Evolutionary conservation across 805 yeast genomes (phyloP).

Genomic region (Saccharomycopsis fibuligera): DNA sequence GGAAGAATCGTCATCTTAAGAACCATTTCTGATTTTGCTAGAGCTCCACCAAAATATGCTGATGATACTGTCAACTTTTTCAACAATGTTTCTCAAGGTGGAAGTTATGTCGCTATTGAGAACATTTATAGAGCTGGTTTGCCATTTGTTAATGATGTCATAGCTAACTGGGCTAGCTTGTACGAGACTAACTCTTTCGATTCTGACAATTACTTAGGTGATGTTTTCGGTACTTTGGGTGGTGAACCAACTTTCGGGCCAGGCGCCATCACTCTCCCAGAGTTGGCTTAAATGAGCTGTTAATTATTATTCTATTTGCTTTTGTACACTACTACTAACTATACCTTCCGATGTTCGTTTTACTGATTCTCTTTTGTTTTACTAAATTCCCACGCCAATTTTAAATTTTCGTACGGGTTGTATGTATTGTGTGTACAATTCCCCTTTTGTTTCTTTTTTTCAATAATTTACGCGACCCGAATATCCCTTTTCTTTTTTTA

Average conservation of each 20-base stretch:
- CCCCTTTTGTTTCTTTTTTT: too few species aligned
- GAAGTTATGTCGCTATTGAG: slow-evolving; percentile 39
- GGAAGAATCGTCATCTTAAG: slow-evolving; percentile 54
- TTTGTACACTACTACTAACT: too few species aligned
- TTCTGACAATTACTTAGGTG: slow-evolving; percentile 55
- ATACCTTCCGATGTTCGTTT: too few species aligned
- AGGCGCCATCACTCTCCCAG: slow-evolving; percentile 10
- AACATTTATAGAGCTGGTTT: slow-evolving; percentile 49
- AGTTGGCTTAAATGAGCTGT: too few species aligned
- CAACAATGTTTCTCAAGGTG: slow-evolving; percentile 45
- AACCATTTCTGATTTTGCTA: slow-evolving; percentile 53
- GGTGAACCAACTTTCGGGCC: slow-evolving; percentile 34
- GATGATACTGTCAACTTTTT: slow-evolving; percentile 46
- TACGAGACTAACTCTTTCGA: slow-evolving; percentile 31
- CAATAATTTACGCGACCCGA: too few species aligned
- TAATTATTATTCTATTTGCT: too few species aligned
- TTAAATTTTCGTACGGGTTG: too few species aligned
- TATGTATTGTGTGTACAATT: too few species aligned
- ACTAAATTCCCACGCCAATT: too few species aligned
- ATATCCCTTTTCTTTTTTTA: too few species aligned
- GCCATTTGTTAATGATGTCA: slow-evolving; percentile 48
- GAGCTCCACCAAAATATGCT: slow-evolving; percentile 41
- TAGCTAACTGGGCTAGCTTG: slow-evolving; percentile 39
- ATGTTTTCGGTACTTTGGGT: slow-evolving; percentile 49
- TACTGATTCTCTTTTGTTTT: too few species aligned